phyloP scores from a whole-genome alignment of 2,329 filamentous ascomycete genomes.

The Fusarium haematococcum region DNA sequence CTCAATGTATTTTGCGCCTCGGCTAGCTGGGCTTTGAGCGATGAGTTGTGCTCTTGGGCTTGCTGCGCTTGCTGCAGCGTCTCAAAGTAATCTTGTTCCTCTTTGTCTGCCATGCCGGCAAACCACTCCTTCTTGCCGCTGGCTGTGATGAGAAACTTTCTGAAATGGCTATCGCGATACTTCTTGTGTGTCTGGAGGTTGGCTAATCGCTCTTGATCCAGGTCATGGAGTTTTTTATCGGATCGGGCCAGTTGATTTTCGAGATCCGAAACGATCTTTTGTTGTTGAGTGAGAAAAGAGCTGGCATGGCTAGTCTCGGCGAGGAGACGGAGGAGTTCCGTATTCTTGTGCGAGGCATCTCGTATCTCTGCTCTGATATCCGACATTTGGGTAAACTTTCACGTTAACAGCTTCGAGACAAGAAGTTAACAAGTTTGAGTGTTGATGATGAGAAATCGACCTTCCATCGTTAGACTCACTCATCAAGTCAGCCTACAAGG shows the following conservation, averaged over 20 bases:
- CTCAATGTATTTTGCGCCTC: slow-evolving; percentile 53
- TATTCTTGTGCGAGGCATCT: slow-evolving; percentile 54
- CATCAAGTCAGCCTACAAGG: not conserved
- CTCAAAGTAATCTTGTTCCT: slow-evolving; percentile 67
- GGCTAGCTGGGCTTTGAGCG: slow-evolving; percentile 53
- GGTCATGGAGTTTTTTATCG: slow-evolving; percentile 51
- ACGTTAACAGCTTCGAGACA: not conserved
- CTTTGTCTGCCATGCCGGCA: slow-evolving; percentile 60
- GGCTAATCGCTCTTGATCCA: slow-evolving; percentile 56
- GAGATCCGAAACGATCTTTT: slow-evolving; percentile 59
- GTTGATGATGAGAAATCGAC: not conserved
- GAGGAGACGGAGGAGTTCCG: slow-evolving; percentile 59
- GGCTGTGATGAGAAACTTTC: slow-evolving; percentile 64
- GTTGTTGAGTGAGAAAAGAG: slow-evolving; percentile 59
- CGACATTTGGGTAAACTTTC: slow-evolving; percentile 35
- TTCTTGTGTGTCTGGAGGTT: slow-evolving; percentile 65
- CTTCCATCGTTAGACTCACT: not conserved
- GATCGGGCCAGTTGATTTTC: slow-evolving; percentile 53
- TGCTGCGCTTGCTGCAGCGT: slow-evolving; percentile 62
- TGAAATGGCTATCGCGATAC: slow-evolving; percentile 64
- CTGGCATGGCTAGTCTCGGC: slow-evolving; percentile 62
- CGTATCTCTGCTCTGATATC: slow-evolving; percentile 52
- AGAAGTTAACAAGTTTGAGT: not conserved
- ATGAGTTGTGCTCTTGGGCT: slow-evolving; percentile 56
- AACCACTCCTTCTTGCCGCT: slow-evolving; percentile 57